Conservation (phyloP, 306 rosid genomes). For the Calophaca sinica region DNA sequence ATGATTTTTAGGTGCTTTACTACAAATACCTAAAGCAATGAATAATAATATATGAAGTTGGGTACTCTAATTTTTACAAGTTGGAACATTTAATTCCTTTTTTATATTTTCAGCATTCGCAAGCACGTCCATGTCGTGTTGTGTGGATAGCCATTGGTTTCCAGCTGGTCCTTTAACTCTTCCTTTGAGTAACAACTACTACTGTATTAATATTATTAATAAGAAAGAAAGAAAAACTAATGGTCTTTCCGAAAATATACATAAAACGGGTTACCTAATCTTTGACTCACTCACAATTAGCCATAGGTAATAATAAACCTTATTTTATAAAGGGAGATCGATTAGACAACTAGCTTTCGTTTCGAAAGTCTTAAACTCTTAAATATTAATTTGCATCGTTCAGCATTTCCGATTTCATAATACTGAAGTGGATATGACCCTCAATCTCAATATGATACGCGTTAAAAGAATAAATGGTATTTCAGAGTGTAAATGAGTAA, state of each 20-base stretch:
- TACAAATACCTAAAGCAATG: neutral
- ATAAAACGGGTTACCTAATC: slow-evolving; percentile 54
- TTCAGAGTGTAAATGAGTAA: too few species aligned
- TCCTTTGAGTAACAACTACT: slow-evolving; percentile 67
- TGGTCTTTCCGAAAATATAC: neutral
- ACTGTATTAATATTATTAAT: slow-evolving; percentile 17
- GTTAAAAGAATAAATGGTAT: too few species aligned
- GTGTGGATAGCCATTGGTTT: slow-evolving; percentile 40
- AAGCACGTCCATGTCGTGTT: slow-evolving; percentile 37
- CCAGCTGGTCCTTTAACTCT: slow-evolving; percentile 58
- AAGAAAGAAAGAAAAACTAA: too few species aligned
- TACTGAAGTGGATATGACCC: too few species aligned
- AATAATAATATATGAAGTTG: neutral
- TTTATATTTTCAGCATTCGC: neutral
- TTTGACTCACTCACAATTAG: slow-evolving; percentile 48
- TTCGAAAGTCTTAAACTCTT: neutral
- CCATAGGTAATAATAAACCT: slow-evolving; percentile 33
- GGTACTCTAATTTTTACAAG: slow-evolving; percentile 3
- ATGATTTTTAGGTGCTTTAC: too few species aligned
- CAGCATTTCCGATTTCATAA: too few species aligned
- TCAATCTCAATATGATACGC: too few species aligned
- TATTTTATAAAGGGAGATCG: neutral
- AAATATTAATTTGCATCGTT: neutral
- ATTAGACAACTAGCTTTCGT: slow-evolving; percentile 40
- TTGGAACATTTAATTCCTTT: neutral